Conservation (phyloP, 495 filamentous ascomycete genomes). For the Tuber microsphaerosporum region DNA sequence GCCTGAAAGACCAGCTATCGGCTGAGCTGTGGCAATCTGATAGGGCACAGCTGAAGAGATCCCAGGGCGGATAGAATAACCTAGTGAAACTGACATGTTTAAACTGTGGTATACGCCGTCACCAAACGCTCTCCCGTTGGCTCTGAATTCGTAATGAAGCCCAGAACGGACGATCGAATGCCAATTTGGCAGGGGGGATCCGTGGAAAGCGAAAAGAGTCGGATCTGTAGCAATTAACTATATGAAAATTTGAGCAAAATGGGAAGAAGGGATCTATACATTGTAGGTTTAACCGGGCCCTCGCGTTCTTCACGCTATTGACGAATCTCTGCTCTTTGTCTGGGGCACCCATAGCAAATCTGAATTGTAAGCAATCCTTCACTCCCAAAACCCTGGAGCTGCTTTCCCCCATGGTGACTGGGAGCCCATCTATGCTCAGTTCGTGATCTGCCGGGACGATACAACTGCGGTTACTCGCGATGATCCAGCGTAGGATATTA, state of each 20-base stretch:
- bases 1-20: too few species aligned
- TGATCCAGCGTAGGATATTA: slow-evolving; percentile 74
- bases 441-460: slow-evolving; percentile 63
- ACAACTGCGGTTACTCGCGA: slow-evolving; percentile 82
- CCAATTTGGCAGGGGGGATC: slow-evolving; percentile 72
- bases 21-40: neutral
- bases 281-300: slow-evolving; percentile 42
- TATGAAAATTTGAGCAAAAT: neutral
- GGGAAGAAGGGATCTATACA: slow-evolving; percentile 18
- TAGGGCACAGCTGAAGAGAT: neutral
- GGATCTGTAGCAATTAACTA: slow-evolving; percentile 46
- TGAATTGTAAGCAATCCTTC: slow-evolving; percentile 67
- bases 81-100: slow-evolving; percentile 51
- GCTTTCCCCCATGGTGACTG: slow-evolving; percentile 19
- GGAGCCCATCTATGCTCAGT: slow-evolving; percentile 31
- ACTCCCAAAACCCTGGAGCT: slow-evolving; percentile 59
- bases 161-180: slow-evolving; percentile 82
- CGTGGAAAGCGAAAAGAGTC: slow-evolving; percentile 79
- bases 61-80: slow-evolving; percentile 46
- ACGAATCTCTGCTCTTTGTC: slow-evolving; percentile 84
- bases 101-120: slow-evolving; percentile 75
- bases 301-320: slow-evolving; percentile 52
- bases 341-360: slow-evolving; percentile 79
- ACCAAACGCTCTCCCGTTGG: slow-evolving; percentile 64
- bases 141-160: slow-evolving; percentile 58